A percentile compares a stretch with the other conserved stretches of the same genome.
These are phyloP conservation scores for Pyrus bretschneideri DNA, from an alignment of 306 rosid genomes.

Conservation along the genomic window DNA sequence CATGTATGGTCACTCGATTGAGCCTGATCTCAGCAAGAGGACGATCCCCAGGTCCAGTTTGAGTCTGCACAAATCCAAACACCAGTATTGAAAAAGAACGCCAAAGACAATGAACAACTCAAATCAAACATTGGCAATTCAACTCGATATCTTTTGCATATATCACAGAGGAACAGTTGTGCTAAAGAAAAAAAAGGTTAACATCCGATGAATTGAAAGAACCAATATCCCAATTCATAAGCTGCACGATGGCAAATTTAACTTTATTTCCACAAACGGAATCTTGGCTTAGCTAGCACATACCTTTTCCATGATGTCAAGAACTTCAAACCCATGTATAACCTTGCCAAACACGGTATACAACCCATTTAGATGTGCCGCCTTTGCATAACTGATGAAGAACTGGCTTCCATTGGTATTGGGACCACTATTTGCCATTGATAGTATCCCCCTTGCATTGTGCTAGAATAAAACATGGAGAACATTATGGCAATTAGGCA, in stretches of 20 bases:
- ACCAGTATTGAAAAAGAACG: background rate
- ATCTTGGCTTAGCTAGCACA: background rate
- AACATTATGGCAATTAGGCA: background rate
- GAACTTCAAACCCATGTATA: slow-evolving; percentile 95
- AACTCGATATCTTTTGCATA: background rate
- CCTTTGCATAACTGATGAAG: slow-evolving; percentile 72
- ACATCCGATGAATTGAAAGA: background rate
- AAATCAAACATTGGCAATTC: background rate
- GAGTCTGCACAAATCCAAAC: slow-evolving; percentile 64
- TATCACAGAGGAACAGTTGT: background rate
- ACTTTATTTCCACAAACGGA: background rate
- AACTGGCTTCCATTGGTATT: slow-evolving; percentile 97
- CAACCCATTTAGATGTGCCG: slow-evolving; percentile 82
- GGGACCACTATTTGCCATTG: slow-evolving; percentile 97
- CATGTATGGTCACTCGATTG: slow-evolving; percentile 78
- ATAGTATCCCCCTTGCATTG: slow-evolving; percentile 82
- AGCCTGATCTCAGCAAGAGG: slow-evolving; percentile 96
- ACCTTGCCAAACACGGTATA: slow-evolving; percentile 87
- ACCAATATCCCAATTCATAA: background rate
- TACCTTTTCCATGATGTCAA: slow-evolving; percentile 98
- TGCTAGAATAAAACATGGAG: slow-evolving; percentile 40
- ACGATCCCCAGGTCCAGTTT: slow-evolving; percentile 77
- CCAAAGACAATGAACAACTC: background rate
- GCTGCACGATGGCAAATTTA: too few relatives aligned
- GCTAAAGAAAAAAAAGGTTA: background rate